Evolutionary conservation across 352 stramenopile genomes (phyloP), one percentile per base, ranked within the genome.

Genomic region (Globisporangium emineosum): DNA sequence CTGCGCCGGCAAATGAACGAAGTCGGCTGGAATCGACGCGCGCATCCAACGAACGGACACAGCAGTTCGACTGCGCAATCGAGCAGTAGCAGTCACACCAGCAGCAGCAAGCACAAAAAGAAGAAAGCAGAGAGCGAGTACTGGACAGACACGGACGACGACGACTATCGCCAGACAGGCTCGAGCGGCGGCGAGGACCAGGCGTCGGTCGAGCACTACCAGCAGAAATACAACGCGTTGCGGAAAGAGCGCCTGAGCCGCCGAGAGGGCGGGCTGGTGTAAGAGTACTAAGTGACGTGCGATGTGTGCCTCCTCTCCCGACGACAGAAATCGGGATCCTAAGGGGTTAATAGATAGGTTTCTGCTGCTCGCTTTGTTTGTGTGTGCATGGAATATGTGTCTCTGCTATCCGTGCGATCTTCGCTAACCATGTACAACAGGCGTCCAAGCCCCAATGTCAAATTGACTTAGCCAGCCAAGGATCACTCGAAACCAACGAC

Each of bases 1-100:
- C 64, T 92, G 21, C 75, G 79, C 27, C 79, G 82, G 10, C 83
- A 92, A 61, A 72, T 77, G 17, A 84, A 89, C 37, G 83, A 90
- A 50, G 62, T 70, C 15, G 74, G 77, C 21, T 92, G 81, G 81
- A 78, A 90, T 42, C 77, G 81, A 27, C 71, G 79, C 21, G 72
- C 73, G 10, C 81, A 85, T 35, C 61, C 61, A 25, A 47, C 40
- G 17, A 47, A 47, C 40, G 40, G 40, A 47, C 40, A 47, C 6
- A 60, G 40, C 5, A 37, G 33, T 15, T 25, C 49, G 23, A 37
- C 1, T 19, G 21, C 35, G 13, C 10, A 29, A 6, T 25, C 15
- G 2, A 25, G 69, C 71, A n/a, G 60, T 4, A 57, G 9, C 66
- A 70, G 21, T 66, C n/a, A n/a, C n/a, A n/a, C 29, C 29, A 69